A percentile compares a stretch with the other conserved stretches of the same genome.
phyloP scores from a whole-genome alignment of 352 stramenopile species.

The Peronosclerospora sorghi region DNA sequence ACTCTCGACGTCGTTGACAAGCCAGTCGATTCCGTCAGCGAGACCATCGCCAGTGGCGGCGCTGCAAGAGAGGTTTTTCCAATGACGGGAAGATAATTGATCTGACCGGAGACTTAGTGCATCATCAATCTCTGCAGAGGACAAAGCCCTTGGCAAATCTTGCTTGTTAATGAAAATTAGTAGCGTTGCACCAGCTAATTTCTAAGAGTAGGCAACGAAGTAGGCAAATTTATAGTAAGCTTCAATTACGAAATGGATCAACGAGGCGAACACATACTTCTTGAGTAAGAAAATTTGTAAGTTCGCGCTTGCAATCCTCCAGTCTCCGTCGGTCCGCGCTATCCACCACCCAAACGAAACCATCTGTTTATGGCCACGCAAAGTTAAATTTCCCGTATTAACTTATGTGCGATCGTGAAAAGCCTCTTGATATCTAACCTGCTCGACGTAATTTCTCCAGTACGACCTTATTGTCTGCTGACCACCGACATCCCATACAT shows the following conservation, averaged over 20 bases:
- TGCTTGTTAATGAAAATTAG: slow-evolving; percentile 99
- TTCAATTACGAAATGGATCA: too few species aligned
- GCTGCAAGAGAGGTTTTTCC: slow-evolving; percentile 92
- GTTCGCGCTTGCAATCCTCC: slow-evolving; percentile 89
- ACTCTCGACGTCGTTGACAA: slow-evolving; percentile 92
- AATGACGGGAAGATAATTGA: slow-evolving; percentile 79
- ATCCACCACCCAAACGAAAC: slow-evolving; percentile 98
- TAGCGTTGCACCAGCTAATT: slow-evolving; percentile 95
- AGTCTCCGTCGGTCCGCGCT: slow-evolving; percentile 90
- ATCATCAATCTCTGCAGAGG: slow-evolving; percentile 85
- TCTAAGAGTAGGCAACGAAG: slow-evolving; percentile 44
- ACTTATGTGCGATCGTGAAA: neutral
- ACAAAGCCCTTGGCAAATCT: slow-evolving; percentile 90
- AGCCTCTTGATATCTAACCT: slow-evolving; percentile 17
- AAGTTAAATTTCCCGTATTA: neutral
- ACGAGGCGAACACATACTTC: slow-evolving; percentile 40
- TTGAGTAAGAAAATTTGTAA: slow-evolving; percentile 78
- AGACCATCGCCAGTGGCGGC: slow-evolving; percentile 94
- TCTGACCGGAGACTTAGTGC: slow-evolving; percentile 73
- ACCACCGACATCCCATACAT: slow-evolving; percentile 98
- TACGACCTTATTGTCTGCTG: slow-evolving; percentile 99
- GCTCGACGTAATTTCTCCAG: slow-evolving; percentile 99
- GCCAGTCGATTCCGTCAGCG: slow-evolving; percentile 95
- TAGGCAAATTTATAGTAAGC: neutral
- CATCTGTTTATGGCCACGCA: slow-evolving; percentile 84